A percentile compares a stretch with the other conserved stretches of the same genome.
These are phyloP conservation scores for Aspergillus sp. DNA, from an alignment of 2,329 filamentous ascomycete species.

Conservation along the genomic window DNA sequence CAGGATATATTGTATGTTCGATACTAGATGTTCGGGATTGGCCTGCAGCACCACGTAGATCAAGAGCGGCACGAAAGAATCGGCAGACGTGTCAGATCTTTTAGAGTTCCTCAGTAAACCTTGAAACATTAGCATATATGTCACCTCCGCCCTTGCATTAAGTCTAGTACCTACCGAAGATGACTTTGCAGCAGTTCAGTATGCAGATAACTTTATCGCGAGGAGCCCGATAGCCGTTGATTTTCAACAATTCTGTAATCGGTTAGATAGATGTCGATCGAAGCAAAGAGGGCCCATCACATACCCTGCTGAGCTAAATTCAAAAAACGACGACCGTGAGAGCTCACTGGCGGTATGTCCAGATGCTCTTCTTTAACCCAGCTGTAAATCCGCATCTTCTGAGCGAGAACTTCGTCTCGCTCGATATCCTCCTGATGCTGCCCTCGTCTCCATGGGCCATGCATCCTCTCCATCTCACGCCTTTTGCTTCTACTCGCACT, in stretches of 20 bases:
- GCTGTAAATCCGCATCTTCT: slow-evolving; percentile 95
- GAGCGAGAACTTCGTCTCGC: slow-evolving; percentile 88
- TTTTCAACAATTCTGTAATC: slow-evolving; percentile 81
- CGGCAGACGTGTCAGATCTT: slow-evolving; percentile 83
- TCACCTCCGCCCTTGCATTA: background rate
- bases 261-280: slow-evolving; percentile 24
- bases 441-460: slow-evolving; percentile 81
- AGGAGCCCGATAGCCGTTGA: slow-evolving; percentile 94
- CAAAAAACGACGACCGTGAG: slow-evolving; percentile 85
- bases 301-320: slow-evolving; percentile 82
- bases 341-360: slow-evolving; percentile 81
- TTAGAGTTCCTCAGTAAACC: slow-evolving; percentile 88
- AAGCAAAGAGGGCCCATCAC: slow-evolving; percentile 14
- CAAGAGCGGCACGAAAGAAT: slow-evolving; percentile 90
- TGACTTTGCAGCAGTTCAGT: slow-evolving; percentile 98
- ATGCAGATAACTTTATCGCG: slow-evolving; percentile 98
- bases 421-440: slow-evolving; percentile 99
- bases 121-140: slow-evolving; percentile 2
- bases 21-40: slow-evolving; percentile 92
- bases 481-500: slow-evolving; percentile 64
- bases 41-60: slow-evolving; percentile 95
- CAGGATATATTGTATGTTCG: slow-evolving; percentile 96
- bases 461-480: slow-evolving; percentile 66
- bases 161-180: slow-evolving; percentile 69
- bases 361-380: slow-evolving; percentile 94